These are phyloP conservation scores for Cadophora sp. DNA, from an alignment of 2,329 filamentous ascomycete genomes.

Conservation along the genomic window DNA sequence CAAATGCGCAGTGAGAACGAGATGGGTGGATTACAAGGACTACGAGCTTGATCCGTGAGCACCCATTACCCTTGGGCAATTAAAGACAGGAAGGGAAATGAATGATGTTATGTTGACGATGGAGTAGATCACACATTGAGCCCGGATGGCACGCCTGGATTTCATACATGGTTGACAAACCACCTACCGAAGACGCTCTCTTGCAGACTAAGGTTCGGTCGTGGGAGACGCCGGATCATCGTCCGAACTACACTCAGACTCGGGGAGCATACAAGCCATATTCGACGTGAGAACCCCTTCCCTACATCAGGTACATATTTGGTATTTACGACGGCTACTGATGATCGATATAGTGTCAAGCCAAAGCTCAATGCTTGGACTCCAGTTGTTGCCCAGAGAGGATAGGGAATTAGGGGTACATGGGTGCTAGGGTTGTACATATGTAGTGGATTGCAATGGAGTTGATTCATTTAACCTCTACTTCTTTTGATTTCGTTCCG, in stretches of 20 bases:
- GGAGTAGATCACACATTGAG: conserved; percentile 77
- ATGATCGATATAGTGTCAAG: conserved; percentile 52
- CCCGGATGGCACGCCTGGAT: conserved; percentile 99
- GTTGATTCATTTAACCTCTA: neutral
- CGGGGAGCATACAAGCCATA: conserved; percentile 90
- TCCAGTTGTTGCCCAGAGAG: conserved; percentile 47
- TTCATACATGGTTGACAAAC: conserved; percentile 88
- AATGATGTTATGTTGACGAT: conserved; percentile 23
- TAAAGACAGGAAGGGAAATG: neutral
- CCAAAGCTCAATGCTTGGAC: conserved; percentile 62
- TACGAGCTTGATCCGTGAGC: conserved; percentile 80
- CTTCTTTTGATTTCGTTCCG: neutral
- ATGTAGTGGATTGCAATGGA: conserved; percentile 27
- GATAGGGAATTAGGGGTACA: conserved; percentile 21
- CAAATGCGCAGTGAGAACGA: conserved; percentile 74
- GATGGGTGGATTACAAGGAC: conserved; percentile 97
- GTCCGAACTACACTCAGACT: conserved; percentile 77
- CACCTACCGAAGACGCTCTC: conserved; percentile 78
- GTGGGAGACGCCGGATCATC: conserved; percentile 78
- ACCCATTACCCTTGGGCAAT: neutral
- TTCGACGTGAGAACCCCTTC: conserved; percentile 77
- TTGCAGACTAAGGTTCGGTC: conserved; percentile 69
- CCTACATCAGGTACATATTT: conserved; percentile 16
- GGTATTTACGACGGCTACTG: neutral
- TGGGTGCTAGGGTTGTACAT: conserved; percentile 38